phyloP scores from a whole-genome alignment of 768 basidiomycete genomes.

The Pleurotus giganteus region DNA sequence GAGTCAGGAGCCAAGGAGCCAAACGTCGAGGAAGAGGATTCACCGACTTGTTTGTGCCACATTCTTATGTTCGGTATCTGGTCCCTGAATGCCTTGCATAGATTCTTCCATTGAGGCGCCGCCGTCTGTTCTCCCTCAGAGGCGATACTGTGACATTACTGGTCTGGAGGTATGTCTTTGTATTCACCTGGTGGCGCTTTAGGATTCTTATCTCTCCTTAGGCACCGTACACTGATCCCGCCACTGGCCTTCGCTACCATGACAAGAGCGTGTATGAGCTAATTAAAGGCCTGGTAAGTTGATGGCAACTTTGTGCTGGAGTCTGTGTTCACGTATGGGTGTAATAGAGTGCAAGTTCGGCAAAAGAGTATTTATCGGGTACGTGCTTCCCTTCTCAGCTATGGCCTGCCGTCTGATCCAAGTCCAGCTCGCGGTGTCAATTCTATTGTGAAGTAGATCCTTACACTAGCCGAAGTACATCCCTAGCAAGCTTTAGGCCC shows the following conservation, averaged over 20 bases:
- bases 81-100: slow-evolving; percentile 22
- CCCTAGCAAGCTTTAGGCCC: no score
- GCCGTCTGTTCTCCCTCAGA: slow-evolving; percentile 74
- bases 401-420: slow-evolving; percentile 48
- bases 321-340: not conserved
- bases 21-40: slow-evolving; percentile 48
- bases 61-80: not conserved
- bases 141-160: slow-evolving; percentile 84
- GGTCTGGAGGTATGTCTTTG: slow-evolving; percentile 61
- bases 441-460: slow-evolving; percentile 34
- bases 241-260: slow-evolving; percentile 76
- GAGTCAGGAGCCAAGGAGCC: slow-evolving; percentile 26
- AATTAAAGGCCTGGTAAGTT: slow-evolving; percentile 66
- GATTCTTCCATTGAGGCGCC: slow-evolving; percentile 84
- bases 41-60: slow-evolving; percentile 61
- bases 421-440: slow-evolving; percentile 37
- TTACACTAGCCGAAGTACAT: no score
- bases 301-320: not conserved
- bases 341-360: slow-evolving; percentile 61
- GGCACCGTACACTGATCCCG: slow-evolving; percentile 85
- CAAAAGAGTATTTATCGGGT: slow-evolving; percentile 77
- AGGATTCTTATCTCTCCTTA: slow-evolving; percentile 19
- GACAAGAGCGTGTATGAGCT: slow-evolving; percentile 87
- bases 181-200: not conserved
- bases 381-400: slow-evolving; percentile 23